Conservation (phyloP, 345 rosid species). For the Camelina neglecta region DNA sequence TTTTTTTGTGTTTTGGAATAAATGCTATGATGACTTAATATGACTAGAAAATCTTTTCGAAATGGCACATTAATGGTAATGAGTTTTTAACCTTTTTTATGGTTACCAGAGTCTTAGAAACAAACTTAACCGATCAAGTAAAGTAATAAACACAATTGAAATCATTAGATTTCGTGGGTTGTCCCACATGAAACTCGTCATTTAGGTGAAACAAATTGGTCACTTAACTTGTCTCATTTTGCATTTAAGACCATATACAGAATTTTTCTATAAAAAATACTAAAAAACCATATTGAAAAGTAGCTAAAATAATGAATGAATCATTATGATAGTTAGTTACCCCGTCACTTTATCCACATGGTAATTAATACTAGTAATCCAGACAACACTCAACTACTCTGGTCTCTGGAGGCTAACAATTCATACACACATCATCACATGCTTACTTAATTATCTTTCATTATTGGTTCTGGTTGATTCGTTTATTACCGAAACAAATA, state of each 20-base stretch:
- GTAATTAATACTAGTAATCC: constrained; percentile 30
- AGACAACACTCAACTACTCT: constrained; percentile 34
- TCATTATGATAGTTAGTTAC: constrained; percentile 36
- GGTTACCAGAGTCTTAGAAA: neutral
- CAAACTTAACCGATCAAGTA: constrained; percentile 14
- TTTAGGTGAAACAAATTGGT: constrained; percentile 5
- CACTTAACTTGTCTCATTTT: constrained; percentile 25
- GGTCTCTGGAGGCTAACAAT: constrained; percentile 4
- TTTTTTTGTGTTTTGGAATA: no score
- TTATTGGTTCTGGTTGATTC: neutral
- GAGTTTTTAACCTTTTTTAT: neutral
- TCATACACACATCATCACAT: constrained; percentile 21
- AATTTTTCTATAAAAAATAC: neutral
- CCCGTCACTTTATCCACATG: constrained; percentile 24
- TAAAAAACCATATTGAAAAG: constrained; percentile 4
- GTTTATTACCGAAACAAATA: neutral
- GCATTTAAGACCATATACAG: constrained; percentile 27
- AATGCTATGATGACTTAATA: neutral
- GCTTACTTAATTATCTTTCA: neutral
- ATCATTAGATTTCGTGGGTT: constrained; percentile 19
- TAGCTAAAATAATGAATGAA: constrained; percentile 37
- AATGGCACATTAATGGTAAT: constrained; percentile 18
- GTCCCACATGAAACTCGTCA: constrained; percentile 28
- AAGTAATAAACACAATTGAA: neutral
- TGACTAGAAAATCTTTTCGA: neutral